Evolutionary conservation across 805 yeast species (phyloP).

Genomic region (Spencermartinsiella europaea): DNA sequence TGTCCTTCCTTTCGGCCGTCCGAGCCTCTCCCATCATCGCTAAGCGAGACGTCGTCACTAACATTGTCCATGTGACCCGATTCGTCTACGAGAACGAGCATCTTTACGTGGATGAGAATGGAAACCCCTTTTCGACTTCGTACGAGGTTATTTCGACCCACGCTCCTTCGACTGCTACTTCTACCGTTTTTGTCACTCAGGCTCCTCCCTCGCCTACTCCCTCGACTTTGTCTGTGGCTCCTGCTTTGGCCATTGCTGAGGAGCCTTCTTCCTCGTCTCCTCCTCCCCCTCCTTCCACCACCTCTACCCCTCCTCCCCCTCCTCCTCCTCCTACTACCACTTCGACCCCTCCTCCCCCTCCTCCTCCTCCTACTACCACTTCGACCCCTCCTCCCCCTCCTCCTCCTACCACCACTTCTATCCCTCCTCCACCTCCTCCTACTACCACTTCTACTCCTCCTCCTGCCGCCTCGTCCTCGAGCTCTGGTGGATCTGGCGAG

Average conservation of each 20-base stretch:
- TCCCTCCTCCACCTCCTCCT: conserved; percentile 11
- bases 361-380: conserved; percentile 9
- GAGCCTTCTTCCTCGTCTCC: conserved; percentile 15
- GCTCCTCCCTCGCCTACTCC: conserved; percentile 7
- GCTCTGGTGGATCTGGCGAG: conserved; percentile 21
- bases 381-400: conserved; percentile 15
- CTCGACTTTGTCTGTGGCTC: conserved; percentile 14
- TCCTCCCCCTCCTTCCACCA: conserved; percentile 11
- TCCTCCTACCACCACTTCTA: conserved; percentile 9
- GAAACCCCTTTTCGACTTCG: conserved; percentile 20
- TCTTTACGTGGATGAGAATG: conserved; percentile 24
- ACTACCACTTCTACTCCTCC: conserved; percentile 15
- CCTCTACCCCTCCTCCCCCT: conserved; percentile 4
- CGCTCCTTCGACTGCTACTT: conserved; percentile 14
- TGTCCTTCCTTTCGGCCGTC: conserved; percentile 11
- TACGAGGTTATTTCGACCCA: conserved; percentile 20
- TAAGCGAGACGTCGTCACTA: conserved; percentile 19
- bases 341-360: conserved; percentile 10
- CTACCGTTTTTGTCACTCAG: conserved; percentile 13
- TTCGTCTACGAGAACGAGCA: conserved; percentile 22
- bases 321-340: conserved; percentile 13
- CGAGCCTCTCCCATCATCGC: conserved; percentile 7
- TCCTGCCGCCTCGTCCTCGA: conserved; percentile 15
- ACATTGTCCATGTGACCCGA: conserved; percentile 19
- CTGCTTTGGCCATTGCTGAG: conserved; percentile 11